Evolutionary conservation across 805 yeast genomes (phyloP), one percentile per base, ranked within the genome.

Genomic region (Monosporozyma solicola): DNA sequence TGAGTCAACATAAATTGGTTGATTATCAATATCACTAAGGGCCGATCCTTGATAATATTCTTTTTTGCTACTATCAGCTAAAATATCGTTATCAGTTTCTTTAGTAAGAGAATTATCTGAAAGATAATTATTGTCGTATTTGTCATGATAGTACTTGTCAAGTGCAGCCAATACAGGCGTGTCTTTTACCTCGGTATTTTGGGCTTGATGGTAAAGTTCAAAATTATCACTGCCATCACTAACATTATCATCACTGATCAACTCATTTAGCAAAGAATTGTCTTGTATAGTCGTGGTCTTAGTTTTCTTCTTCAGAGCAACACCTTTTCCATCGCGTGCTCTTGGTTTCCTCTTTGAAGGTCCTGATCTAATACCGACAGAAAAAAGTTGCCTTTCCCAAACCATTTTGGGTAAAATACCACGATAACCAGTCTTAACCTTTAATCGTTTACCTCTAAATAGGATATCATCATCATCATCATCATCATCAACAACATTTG

Each of bases 391-490:
- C 46, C 59, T 65, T 41, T 61, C 62, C 72, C 72, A 68, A 3
- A 64, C 66, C 48, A 59, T 52, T 44, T 57, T 60, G 3, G 72
- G 72, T 20, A 68, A 53, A 16, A 68, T 58, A 20, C 72, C 72
- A 32, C 62, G 57, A 48, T 62, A 68, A 1, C 69, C 72, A 3
- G 61, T 63, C 47, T 57, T 62, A 22, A 68, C 47, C 48, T 59
- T 62, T 2, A 67, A 37, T 16, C 54, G 53, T 43, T 58, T 56
- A 8, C 72, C 72, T 59, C 72, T 59, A 37, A 63, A 66, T 15
- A 54, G 20, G 3, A 61, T 51, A 5, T 57, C 53, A n/a, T 55
- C 59, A 5, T 27, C 41, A 20, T 49, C 55, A 16, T 24, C 22
- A 35, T 50, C 3, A 3, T 41, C 25, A 13, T 24, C 20, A 20